Percentiles rank a stretch among this genome's conserved stretches.
phyloP scores from a whole-genome alignment of 2,329 filamentous ascomycete species.

The Colletotrichum lentis region DNA sequence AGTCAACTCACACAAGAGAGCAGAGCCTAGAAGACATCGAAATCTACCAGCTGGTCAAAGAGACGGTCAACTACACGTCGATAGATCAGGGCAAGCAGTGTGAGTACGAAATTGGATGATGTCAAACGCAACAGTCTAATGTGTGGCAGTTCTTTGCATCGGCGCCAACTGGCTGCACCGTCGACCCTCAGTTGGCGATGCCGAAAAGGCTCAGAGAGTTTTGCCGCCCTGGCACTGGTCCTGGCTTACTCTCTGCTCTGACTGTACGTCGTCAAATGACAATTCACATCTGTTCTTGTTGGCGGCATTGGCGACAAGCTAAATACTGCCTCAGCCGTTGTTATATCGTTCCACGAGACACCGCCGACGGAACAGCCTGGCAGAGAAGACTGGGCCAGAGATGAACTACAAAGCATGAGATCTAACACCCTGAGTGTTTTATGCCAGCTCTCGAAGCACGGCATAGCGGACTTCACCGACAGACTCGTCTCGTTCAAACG shows the following conservation, averaged over 20 bases:
- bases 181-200: constrained; percentile 46
- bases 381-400: constrained; percentile 40
- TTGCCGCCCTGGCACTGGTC: constrained; percentile 65
- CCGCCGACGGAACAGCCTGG: constrained; percentile 48
- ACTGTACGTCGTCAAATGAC: constrained; percentile 54
- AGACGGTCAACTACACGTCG: constrained; percentile 79
- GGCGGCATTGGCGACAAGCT: constrained; percentile 27
- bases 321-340: constrained; percentile 59
- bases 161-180: constrained; percentile 73
- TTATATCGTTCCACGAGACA: constrained; percentile 74
- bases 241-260: constrained; percentile 74
- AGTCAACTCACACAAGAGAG: constrained; percentile 31
- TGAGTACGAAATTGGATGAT: constrained; percentile 45
- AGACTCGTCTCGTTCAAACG: constrained; percentile 54
- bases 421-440: constrained; percentile 52
- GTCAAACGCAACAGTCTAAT: constrained; percentile 38
- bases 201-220: constrained; percentile 40
- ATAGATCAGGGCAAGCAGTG: constrained; percentile 74
- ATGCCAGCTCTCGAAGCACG: constrained; percentile 50
- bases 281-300: neutral
- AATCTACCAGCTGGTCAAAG: constrained; percentile 65
- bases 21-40: constrained; percentile 43
- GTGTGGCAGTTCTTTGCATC: constrained; percentile 67
- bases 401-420: constrained; percentile 49
- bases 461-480: constrained; percentile 49